Percentiles rank a stretch among this genome's conserved stretches.
Conservation (phyloP, 2,329 filamentous ascomycete species). For the Diaporthe sp. region DNA sequence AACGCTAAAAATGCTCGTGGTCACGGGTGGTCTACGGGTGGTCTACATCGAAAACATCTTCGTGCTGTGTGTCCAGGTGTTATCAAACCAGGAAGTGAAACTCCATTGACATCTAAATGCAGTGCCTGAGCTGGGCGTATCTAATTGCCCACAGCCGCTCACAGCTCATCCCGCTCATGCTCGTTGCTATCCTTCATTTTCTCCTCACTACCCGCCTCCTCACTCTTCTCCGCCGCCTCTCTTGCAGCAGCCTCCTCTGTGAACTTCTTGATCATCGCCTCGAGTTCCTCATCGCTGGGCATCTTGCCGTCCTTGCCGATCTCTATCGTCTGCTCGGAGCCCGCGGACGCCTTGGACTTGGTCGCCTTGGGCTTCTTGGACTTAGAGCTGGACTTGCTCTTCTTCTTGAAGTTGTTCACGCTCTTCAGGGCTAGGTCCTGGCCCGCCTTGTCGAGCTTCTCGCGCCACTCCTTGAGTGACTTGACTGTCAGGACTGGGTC, state of each 20-base stretch:
- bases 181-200: slow-evolving; percentile 46
- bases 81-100: slow-evolving; percentile 15
- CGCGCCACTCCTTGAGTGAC: slow-evolving; percentile 78
- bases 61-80: not conserved
- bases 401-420: slow-evolving; percentile 68
- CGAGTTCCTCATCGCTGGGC: slow-evolving; percentile 60
- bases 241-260: slow-evolving; percentile 49
- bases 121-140: slow-evolving; percentile 20
- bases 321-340: slow-evolving; percentile 58
- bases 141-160: slow-evolving; percentile 21
- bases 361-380: slow-evolving; percentile 61
- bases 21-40: not conserved
- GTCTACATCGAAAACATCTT: not conserved
- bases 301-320: slow-evolving; percentile 58
- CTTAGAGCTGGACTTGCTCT: slow-evolving; percentile 56
- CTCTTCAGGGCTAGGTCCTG: slow-evolving; percentile 80
- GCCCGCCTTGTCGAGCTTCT: slow-evolving; percentile 79
- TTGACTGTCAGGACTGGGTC: slow-evolving; percentile 81
- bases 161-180: slow-evolving; percentile 53
- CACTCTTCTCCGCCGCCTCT: slow-evolving; percentile 38
- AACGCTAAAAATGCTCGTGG: too few relatives aligned
- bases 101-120: slow-evolving; percentile 40
- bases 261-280: slow-evolving; percentile 66
- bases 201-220: slow-evolving; percentile 43
- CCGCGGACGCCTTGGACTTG: slow-evolving; percentile 48